Evolutionary conservation across 202 grass and related monocot genomes (phyloP).

Genomic region (Digitaria exilis): DNA sequence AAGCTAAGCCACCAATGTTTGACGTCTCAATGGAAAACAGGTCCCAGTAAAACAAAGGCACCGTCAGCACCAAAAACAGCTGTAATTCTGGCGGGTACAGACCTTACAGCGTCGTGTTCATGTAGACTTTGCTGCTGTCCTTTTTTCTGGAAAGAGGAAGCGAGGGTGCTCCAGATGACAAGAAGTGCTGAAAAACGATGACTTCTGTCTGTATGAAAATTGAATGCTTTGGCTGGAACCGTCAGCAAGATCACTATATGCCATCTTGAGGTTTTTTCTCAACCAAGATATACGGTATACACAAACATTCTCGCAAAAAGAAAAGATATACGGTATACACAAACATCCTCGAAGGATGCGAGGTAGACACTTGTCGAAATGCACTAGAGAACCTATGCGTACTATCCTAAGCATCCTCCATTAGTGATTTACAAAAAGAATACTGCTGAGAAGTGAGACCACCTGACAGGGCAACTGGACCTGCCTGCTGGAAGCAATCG

Average conservation of each 20-base stretch:
- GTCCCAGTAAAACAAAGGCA: too few relatives aligned
- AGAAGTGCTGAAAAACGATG: background rate
- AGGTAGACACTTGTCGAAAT: background rate
- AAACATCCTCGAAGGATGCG: background rate
- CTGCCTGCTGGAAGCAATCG: background rate
- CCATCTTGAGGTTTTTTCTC: constrained; percentile 6
- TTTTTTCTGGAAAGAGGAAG: background rate
- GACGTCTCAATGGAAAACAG: constrained; percentile 1
- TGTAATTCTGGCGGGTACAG: background rate
- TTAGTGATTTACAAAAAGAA: constrained; percentile 34
- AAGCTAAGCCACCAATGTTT: constrained; percentile 31
- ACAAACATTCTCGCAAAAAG: background rate
- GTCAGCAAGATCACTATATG: background rate
- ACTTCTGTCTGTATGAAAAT: background rate
- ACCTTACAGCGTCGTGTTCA: background rate
- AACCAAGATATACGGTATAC: background rate
- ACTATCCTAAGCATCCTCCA: constrained; percentile 24
- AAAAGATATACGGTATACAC: too few relatives aligned
- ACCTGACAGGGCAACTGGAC: background rate
- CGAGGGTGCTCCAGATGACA: background rate
- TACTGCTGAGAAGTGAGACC: background rate
- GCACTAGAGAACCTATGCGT: background rate
- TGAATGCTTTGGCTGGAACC: background rate
- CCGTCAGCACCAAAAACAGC: background rate
- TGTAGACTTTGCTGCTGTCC: background rate